A percentile compares a stretch with the other conserved stretches of the same genome.
These are phyloP conservation scores for Exophiala lecanii-corni DNA, from an alignment of 2,329 filamentous ascomycete genomes.

Conservation along the genomic window DNA sequence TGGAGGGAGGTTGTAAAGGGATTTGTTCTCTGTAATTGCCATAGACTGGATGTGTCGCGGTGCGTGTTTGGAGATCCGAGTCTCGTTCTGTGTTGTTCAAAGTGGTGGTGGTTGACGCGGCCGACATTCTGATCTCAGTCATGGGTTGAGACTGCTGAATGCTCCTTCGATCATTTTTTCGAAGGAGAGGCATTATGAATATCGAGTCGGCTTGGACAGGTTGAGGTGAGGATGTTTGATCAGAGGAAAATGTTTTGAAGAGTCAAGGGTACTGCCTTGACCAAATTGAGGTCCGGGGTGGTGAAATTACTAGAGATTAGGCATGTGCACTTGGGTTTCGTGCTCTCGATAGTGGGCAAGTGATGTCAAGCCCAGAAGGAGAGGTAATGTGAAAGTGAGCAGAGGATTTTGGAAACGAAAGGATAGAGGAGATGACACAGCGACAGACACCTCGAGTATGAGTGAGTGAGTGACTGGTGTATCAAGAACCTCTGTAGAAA, in stretches of 20 bases:
- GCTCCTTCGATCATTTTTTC: conserved; percentile 19
- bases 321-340: too few species aligned
- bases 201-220: conserved; percentile 6
- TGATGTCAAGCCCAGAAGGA: too few species aligned
- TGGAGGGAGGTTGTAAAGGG: conserved; percentile 6
- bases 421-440: background rate
- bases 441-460: too few species aligned
- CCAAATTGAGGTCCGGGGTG: conserved; percentile 8
- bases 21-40: conserved; percentile 16
- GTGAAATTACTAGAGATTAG: conserved; percentile 11
- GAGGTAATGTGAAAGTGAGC: background rate
- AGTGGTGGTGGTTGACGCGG: conserved; percentile 10
- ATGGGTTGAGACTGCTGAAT: conserved; percentile 10
- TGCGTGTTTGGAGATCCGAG: conserved; percentile 14
- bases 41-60: conserved; percentile 17
- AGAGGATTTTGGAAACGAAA: background rate
- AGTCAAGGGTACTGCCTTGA: conserved; percentile 12
- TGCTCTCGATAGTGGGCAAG: background rate
- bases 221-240: conserved; percentile 1
- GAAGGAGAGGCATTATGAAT: conserved; percentile 23
- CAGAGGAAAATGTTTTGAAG: conserved; percentile 7
- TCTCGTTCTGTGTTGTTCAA: conserved; percentile 7
- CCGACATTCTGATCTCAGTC: conserved; percentile 18
- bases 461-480: background rate
- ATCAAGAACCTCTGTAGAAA: background rate